Base-by-base conservation (phyloP, 257 asterid genomes). In the Solanum chiquidenum region DNA sequence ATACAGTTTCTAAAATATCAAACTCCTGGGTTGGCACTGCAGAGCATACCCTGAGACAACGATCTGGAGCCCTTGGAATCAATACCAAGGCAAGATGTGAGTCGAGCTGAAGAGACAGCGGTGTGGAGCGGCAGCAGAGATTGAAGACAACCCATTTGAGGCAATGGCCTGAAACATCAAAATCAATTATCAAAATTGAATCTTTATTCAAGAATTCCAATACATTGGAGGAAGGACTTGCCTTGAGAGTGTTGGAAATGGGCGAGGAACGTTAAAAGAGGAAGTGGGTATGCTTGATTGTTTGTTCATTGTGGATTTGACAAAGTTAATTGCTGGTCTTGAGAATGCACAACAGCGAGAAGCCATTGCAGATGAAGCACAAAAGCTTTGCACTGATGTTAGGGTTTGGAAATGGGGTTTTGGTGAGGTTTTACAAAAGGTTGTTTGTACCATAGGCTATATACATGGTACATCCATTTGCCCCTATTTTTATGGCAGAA, bases 41-140 rank as follows among this genome's bases (percentile, higher is more conserved):
- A 94, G 88, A 96, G 93, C 99, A 95, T 95, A 96, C 99, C 99
- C 98, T 95, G 97, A 95, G 99, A 95, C 96, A 95, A 90, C 60
- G 99, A 96, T 88, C 99, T 91, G 88, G 98, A 95, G 89, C 98
- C 96, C 25, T 88, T 92, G 79, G 95, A 86, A 90, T 95, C 98
- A 44, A 92, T 82, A 34, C 97, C 96, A 4, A 96, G 97, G 90
- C 98, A 93, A 2, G 95, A 95, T 34, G 98, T 95, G 60, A 96
- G 98, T 89, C 99, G 88, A 73, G 99, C 98, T 1, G 99, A 91
- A 6, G 99, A 94, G 71, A 96, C 87, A 0, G 98, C 99, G 7
- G 95, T 77, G 82, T 96, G 92, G 86, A 96, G 98, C 13, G 99
- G 99, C 83, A 93, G 46, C 58, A 95, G 90, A 73, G 99, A 95